Evolutionary conservation across 345 rosid genomes (phyloP), one percentile per base, ranked within the genome.

Genomic region (Salix brachista): DNA sequence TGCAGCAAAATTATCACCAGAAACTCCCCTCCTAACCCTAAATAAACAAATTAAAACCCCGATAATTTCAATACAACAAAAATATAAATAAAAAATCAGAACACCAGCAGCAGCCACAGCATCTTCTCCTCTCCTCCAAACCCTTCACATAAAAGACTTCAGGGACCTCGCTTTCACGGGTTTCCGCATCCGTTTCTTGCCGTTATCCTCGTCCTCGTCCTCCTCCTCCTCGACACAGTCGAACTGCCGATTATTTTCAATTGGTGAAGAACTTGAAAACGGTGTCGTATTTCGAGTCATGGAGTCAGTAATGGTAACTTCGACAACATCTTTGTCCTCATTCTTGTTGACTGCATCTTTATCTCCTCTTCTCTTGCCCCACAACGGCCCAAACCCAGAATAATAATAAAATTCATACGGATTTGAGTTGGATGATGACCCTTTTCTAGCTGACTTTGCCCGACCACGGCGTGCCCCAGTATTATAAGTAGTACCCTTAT

Each of bases 321-420:
- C 6, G 1, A 50, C 81, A 17, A 44, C 28, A 25, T 64, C 77
- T 26, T 74, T 77, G 32, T 6, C 44, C 30, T 61, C 78, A 0
- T 41, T 48, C 23, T 37, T 73, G 58, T 36, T 75, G n/a, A 5
- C 82, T 41, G 72, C 76, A 0, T 73, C 69, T 67, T 80, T 39
- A 21, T 81, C 87, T 26, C 90, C 85, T 80, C 94, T 82, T 64
- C 86, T 81, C 65, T 86, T 92, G n/a, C 95, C 90, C 97, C 98
- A 90, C 65, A 78, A 61, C 46, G 97, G 98, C 26, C 98, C 97
- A 73, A 92, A 94, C 79, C 97, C 98, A n/a, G 97, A 87, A 86
- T 94, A 94, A 78, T 94, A 94, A 76, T 94, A 94, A 77, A 89
- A 94, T 86, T 90, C 92, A 65, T 86, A 82, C 11, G 94, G 96